Percentiles rank a stretch among this genome's conserved stretches.
Evolutionary conservation across 2,329 filamentous ascomycete species (phyloP).

Genomic region (Bipolaris oryzae): DNA sequence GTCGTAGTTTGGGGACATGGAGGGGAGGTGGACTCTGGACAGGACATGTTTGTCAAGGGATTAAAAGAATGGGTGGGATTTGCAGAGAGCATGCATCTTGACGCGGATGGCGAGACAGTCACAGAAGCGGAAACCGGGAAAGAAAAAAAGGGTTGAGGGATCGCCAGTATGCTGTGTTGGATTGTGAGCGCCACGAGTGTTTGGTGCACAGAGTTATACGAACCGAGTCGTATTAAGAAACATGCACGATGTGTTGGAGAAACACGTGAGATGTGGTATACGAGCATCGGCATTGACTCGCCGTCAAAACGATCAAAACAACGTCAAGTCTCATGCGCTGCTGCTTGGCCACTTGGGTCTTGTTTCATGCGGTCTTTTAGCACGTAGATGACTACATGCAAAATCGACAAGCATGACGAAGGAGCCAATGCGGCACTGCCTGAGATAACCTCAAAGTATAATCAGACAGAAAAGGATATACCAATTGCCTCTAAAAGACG

Average conservation of each 20-base stretch:
- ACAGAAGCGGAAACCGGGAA: not conserved
- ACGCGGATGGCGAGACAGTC: conserved; percentile 22
- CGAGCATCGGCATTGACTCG: not conserved
- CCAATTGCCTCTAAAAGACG: not conserved
- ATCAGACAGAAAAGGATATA: not conserved
- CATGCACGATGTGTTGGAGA: not conserved
- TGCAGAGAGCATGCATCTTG: conserved; percentile 61
- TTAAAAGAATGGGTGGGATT: conserved; percentile 81
- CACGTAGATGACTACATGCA: not conserved
- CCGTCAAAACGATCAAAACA: not conserved
- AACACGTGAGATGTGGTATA: not conserved
- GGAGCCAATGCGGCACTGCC: not conserved
- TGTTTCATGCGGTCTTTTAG: not conserved
- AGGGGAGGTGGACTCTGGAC: conserved; percentile 62
- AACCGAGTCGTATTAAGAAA: too few relatives aligned
- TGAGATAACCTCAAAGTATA: not conserved
- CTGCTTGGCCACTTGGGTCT: not conserved
- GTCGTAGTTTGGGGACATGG: conserved; percentile 88
- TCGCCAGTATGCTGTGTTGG: not conserved
- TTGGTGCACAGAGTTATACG: not conserved
- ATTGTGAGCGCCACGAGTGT: not conserved
- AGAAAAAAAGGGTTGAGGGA: conserved; percentile 1
- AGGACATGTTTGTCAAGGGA: conserved; percentile 74
- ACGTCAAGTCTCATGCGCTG: not conserved
- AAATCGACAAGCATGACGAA: not conserved